phyloP scores from a whole-genome alignment of 2,329 filamentous ascomycete species.

The Volutella citrinella region DNA sequence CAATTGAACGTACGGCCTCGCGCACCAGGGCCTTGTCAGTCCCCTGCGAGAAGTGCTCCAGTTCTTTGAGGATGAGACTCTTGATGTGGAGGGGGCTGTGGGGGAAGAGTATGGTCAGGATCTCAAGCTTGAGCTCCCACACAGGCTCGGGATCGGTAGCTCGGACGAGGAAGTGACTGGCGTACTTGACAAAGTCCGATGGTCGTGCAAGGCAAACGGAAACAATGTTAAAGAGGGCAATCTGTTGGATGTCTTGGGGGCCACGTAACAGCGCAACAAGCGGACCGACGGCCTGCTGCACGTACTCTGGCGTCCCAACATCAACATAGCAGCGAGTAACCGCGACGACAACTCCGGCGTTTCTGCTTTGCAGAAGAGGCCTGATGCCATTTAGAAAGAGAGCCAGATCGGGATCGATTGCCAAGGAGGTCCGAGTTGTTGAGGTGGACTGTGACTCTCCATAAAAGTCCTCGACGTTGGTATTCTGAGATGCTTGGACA shows the following conservation, averaged over 20 bases:
- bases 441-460: slow-evolving; percentile 55
- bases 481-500: slow-evolving; percentile 26
- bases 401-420: slow-evolving; percentile 78
- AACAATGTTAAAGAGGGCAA: slow-evolving; percentile 91
- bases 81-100: slow-evolving; percentile 73
- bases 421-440: slow-evolving; percentile 43
- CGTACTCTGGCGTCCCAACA: slow-evolving; percentile 75
- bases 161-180: slow-evolving; percentile 84
- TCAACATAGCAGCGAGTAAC: slow-evolving; percentile 83
- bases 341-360: slow-evolving; percentile 86
- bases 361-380: slow-evolving; percentile 86
- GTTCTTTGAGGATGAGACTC: slow-evolving; percentile 83
- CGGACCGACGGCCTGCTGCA: slow-evolving; percentile 74
- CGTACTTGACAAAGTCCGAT: slow-evolving; percentile 79
- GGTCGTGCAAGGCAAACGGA: slow-evolving; percentile 80
- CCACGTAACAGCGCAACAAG: slow-evolving; percentile 81
- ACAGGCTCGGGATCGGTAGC: slow-evolving; percentile 76
- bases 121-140: slow-evolving; percentile 88
- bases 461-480: slow-evolving; percentile 73
- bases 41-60: slow-evolving; percentile 86
- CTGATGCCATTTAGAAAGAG: slow-evolving; percentile 76
- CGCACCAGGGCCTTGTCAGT: slow-evolving; percentile 73
- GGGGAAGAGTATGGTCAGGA: slow-evolving; percentile 87
- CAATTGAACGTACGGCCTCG: slow-evolving; percentile 89
- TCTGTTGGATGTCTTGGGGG: slow-evolving; percentile 81